phyloP scores from a whole-genome alignment of 2,329 filamentous ascomycete genomes.

The Cercospora sp. region DNA sequence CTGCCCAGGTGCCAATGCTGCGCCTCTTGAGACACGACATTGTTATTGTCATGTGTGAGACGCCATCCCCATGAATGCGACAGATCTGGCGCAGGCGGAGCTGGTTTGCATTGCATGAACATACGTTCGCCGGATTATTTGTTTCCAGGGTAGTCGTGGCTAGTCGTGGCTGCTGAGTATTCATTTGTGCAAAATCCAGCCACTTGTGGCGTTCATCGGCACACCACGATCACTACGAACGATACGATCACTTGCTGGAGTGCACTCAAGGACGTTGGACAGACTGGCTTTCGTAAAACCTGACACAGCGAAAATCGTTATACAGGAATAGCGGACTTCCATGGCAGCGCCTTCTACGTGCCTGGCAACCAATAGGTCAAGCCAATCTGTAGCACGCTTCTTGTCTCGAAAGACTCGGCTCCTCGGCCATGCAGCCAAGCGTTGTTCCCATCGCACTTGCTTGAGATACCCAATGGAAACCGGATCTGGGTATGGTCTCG shows the following conservation, averaged over 20 bases:
- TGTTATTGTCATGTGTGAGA: too few relatives aligned
- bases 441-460: too few relatives aligned
- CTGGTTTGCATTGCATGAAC: not conserved
- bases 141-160: not conserved
- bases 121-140: not conserved
- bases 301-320: not conserved
- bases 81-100: not conserved
- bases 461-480: not conserved
- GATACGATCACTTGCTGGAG: not conserved
- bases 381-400: not conserved
- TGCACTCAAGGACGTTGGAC: not conserved
- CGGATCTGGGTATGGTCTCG: not conserved
- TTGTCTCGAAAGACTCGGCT: not conserved
- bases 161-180: not conserved
- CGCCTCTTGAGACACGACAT: conserved; percentile 4
- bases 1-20: conserved; percentile 7
- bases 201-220: not conserved
- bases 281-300: not conserved
- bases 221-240: not conserved
- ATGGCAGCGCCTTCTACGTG: not conserved
- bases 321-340: not conserved
- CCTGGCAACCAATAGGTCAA: not conserved
- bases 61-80: too few relatives aligned
- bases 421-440: conserved; percentile 6
- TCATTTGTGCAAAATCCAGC: not conserved